A percentile compares a stretch with the other conserved stretches of the same genome.
Evolutionary conservation across 73 alveolate genomes (phyloP).

Genomic region (Durusdinium trenchii): DNA sequence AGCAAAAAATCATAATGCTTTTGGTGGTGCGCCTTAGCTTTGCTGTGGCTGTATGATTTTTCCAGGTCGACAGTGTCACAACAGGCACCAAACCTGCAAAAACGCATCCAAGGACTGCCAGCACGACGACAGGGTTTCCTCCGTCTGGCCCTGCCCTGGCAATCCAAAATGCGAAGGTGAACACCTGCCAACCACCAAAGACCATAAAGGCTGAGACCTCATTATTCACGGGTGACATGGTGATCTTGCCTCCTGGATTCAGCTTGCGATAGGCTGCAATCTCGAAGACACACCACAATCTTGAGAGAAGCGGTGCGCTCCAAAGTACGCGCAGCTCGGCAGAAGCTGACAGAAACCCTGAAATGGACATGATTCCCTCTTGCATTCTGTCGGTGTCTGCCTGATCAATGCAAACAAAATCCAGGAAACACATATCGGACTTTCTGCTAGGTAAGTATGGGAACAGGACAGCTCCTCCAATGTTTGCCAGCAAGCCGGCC

Average conservation of each 20-base stretch:
- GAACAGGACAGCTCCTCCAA: neutral
- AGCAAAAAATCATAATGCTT: too few species aligned
- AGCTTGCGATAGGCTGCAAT: neutral
- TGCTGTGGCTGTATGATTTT: neutral
- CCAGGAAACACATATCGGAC: constrained; percentile 13
- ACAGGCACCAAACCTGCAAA: neutral
- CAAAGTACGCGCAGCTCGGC: constrained; percentile 33
- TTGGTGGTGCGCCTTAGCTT: too few species aligned
- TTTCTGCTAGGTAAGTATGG: neutral
- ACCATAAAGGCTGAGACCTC: neutral
- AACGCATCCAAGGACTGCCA: neutral
- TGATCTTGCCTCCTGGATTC: neutral
- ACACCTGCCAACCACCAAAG: neutral
- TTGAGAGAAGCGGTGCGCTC: constrained; percentile 15
- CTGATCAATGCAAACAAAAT: constrained; percentile 13
- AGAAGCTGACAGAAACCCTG: neutral
- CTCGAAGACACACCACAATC: constrained; percentile 22
- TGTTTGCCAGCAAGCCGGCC: neutral
- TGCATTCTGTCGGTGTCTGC: neutral
- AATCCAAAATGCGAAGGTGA: neutral
- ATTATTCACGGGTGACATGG: neutral
- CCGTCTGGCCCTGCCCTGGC: neutral
- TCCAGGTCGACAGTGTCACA: neutral
- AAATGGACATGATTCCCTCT: constrained; percentile 21
- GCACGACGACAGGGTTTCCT: neutral